Evolutionary conservation across 139 green algal genomes (phyloP), one percentile per base, ranked within the genome.

Genomic region (Picochlorum sp.): DNA sequence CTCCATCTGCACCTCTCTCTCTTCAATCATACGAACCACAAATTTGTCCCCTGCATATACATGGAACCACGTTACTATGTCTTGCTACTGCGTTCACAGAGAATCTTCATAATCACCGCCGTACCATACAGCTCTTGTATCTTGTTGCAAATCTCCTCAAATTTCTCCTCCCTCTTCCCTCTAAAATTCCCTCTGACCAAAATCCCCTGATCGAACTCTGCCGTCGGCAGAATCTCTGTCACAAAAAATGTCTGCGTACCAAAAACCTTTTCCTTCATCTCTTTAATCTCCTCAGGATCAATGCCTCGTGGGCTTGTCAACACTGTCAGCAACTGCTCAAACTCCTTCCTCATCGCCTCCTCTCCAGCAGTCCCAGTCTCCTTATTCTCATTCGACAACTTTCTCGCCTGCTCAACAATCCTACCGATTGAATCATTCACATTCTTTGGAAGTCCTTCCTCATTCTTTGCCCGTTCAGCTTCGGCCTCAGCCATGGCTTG

Each of bases 131-230:
- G 45, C 26, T 81, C 54, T 15, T 79, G 60, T 23, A 88, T n/a
- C 28, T 65, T 71, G 1, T 57, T 44, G 11, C 68, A 50, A 11
- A 90, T 59, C 37, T 74, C 66, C 4, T 70, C 63, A 63, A 86
- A 90, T 13, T 88, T 75, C 26, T 79, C 57, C 47, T 81, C 67
- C 45, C 65, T 50, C 21, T 67, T 51, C 2, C 73, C 79, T 4
- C 90, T 67, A 58, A 97, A 78, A 79, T 97, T 97, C 60, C 91
- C 90, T 18, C 81, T 76, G 6, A 95, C 68, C 11, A 88, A 58
- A 14, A 88, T 57, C 37, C 83, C 83, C 11, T 54, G 71, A 45
- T 84, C 69, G 32, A 81, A 32, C 18, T 60, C 63, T 20, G 62
- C 54, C 38, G 71, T 65, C 15, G 71, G 67, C 28, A 45, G 61